These are phyloP conservation scores for Brettanomyces anomalus DNA, from an alignment of 805 yeast genomes.

Conservation along the genomic window DNA sequence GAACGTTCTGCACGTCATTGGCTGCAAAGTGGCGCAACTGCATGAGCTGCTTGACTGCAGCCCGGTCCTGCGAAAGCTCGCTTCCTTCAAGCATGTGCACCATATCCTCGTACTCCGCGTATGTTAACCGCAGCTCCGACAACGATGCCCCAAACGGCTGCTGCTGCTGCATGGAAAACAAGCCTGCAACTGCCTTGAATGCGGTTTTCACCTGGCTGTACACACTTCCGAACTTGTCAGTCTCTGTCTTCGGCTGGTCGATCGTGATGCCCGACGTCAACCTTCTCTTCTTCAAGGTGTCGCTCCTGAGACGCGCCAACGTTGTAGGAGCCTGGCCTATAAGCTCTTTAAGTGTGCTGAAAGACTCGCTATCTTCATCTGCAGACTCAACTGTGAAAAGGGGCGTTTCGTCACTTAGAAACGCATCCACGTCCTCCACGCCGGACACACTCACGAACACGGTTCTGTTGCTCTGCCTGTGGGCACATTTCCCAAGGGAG, in stretches of 20 bases:
- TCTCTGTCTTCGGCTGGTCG: neutral
- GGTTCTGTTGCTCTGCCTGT: constrained; percentile 3
- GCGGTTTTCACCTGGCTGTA: constrained; percentile 9
- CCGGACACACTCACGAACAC: constrained; percentile 35
- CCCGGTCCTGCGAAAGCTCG: too few species aligned
- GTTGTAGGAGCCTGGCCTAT: constrained; percentile 19
- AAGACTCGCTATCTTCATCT: constrained; percentile 12
- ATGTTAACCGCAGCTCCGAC: too few species aligned
- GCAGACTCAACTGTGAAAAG: constrained; percentile 12
- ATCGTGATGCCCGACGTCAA: constrained; percentile 19
- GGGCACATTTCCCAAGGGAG: constrained; percentile 13
- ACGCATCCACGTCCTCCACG: constrained; percentile 26
- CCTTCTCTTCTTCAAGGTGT: constrained; percentile 10
- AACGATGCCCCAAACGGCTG: too few species aligned
- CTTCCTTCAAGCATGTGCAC: too few species aligned
- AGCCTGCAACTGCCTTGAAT: too few species aligned
- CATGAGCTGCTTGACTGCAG: constrained; percentile 33
- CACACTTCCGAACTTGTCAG: neutral
- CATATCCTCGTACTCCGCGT: too few species aligned
- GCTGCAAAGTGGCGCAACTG: constrained; percentile 35
- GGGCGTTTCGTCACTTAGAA: constrained; percentile 19
- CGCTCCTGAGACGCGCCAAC: constrained; percentile 6
- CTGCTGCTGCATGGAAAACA: too few species aligned
- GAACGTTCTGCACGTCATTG: constrained; percentile 10
- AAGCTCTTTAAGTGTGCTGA: constrained; percentile 12